A percentile compares a stretch with the other conserved stretches of the same genome.
These are phyloP conservation scores for Arachis hypogaea DNA, from an alignment of 306 rosid species.

Conservation along the genomic window DNA sequence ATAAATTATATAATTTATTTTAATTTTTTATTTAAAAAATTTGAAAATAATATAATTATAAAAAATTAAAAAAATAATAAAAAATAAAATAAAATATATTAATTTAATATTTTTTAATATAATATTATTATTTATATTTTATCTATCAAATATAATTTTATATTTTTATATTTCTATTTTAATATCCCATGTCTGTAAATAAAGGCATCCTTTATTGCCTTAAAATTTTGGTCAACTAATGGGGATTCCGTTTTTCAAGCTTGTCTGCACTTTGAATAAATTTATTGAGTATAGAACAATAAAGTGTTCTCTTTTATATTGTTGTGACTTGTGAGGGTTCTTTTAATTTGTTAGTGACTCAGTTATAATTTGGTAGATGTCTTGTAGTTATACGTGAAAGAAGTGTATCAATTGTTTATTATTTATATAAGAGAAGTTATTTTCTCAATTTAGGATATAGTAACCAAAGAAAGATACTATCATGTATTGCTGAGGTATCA, in stretches of 20 bases:
- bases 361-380: background rate
- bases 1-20: too few relatives aligned
- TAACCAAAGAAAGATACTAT: background rate
- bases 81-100: too few relatives aligned
- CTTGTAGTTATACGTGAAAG: constrained; percentile 11
- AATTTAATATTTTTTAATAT: too few relatives aligned
- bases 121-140: too few relatives aligned
- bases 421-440: background rate
- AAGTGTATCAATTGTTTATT: constrained; percentile 8
- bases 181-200: too few relatives aligned
- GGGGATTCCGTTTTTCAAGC: background rate
- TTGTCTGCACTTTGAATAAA: constrained; percentile 27
- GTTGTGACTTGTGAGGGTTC: background rate
- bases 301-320: background rate
- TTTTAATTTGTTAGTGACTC: background rate
- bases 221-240: constrained; percentile 18
- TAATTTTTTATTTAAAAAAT: too few relatives aligned
- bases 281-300: background rate
- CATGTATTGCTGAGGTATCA: background rate
- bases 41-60: too few relatives aligned
- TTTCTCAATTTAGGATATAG: background rate
- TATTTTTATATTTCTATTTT: too few relatives aligned
- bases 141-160: too few relatives aligned
- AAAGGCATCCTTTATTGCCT: background rate
- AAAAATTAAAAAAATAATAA: too few relatives aligned